These are phyloP conservation scores for Bryoerythrophyllum caledonicum DNA, from an alignment of 225 moss, liverwort and hornwort species.

Conservation along the genomic window DNA sequence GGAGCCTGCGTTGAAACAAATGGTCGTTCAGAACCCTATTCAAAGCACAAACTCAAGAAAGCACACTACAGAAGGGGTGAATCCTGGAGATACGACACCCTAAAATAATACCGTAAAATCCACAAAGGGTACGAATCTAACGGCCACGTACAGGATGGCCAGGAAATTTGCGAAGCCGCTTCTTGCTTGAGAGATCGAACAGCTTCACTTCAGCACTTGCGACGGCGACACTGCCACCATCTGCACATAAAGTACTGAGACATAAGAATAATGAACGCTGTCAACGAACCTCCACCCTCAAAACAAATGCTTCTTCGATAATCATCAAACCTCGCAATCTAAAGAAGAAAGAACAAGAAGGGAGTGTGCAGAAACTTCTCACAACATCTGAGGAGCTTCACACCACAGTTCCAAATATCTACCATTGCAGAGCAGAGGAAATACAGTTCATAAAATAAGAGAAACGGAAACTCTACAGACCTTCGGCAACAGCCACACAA, in stretches of 20 bases:
- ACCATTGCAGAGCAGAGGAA: neutral
- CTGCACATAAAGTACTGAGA: constrained; percentile 35
- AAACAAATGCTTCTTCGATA: neutral
- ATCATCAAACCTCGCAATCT: neutral
- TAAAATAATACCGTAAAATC: neutral
- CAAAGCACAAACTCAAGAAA: neutral
- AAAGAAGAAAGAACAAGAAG: neutral
- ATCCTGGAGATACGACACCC: neutral
- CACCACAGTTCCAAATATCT: neutral
- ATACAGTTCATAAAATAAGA: neutral
- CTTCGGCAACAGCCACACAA: constrained; percentile 81
- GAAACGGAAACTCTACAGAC: constrained; percentile 35
- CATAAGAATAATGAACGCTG: neutral
- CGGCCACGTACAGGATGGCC: constrained; percentile 79
- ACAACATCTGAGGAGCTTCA: neutral
- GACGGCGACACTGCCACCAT: constrained; percentile 69
- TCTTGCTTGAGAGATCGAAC: constrained; percentile 89
- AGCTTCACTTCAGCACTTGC: constrained; percentile 94
- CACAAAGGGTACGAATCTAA: neutral
- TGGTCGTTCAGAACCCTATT: neutral
- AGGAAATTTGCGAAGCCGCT: constrained; percentile 80
- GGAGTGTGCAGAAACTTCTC: neutral
- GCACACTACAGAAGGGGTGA: neutral
- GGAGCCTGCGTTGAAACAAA: constrained; percentile 52
- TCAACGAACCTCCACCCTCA: neutral